phyloP scores from a whole-genome alignment of 1,284 basidiomycete genomes.

The Anthracocystis panici-leucophaei region DNA sequence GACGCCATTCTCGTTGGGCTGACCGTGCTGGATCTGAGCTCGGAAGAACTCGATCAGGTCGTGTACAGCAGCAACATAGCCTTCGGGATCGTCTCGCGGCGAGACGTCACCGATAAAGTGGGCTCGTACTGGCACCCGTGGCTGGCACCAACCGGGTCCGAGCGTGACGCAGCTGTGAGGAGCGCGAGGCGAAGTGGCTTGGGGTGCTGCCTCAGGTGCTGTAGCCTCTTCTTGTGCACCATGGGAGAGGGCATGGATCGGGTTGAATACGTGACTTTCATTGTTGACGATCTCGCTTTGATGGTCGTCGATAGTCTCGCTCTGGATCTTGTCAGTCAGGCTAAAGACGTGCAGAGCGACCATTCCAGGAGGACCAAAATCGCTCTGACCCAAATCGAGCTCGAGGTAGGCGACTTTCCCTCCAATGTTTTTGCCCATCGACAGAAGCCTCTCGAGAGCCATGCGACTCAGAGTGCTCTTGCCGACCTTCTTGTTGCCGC shows the following conservation, averaged over 20 bases:
- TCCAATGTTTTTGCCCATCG: constrained; percentile 71
- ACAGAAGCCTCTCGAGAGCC: constrained; percentile 79
- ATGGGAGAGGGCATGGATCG: background rate
- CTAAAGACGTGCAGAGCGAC: constrained; percentile 81
- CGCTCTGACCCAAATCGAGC: constrained; percentile 91
- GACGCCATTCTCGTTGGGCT: constrained; percentile 3
- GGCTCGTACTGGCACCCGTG: constrained; percentile 77
- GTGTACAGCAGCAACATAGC: constrained; percentile 80
- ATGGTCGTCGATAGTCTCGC: background rate
- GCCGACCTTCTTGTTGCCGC: constrained; percentile 86
- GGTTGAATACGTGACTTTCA: background rate
- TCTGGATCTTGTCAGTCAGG: constrained; percentile 2
- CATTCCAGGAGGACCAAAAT: constrained; percentile 88
- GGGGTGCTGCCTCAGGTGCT: background rate
- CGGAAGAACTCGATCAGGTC: constrained; percentile 77
- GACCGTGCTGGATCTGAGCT: constrained; percentile 23
- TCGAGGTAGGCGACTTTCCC: constrained; percentile 86
- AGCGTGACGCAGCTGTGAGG: constrained; percentile 23
- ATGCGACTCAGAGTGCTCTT: constrained; percentile 88
- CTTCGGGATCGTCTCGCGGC: constrained; percentile 82
- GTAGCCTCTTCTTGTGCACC: background rate
- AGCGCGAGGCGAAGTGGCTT: background rate
- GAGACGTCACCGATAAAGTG: constrained; percentile 86
- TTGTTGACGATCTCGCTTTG: background rate
- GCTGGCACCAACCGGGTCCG: constrained; percentile 69